Percentiles rank a stretch among this genome's conserved stretches.
phyloP scores from a whole-genome alignment of 2,329 filamentous ascomycete genomes.

The Penicillium aurantiogriseum region DNA sequence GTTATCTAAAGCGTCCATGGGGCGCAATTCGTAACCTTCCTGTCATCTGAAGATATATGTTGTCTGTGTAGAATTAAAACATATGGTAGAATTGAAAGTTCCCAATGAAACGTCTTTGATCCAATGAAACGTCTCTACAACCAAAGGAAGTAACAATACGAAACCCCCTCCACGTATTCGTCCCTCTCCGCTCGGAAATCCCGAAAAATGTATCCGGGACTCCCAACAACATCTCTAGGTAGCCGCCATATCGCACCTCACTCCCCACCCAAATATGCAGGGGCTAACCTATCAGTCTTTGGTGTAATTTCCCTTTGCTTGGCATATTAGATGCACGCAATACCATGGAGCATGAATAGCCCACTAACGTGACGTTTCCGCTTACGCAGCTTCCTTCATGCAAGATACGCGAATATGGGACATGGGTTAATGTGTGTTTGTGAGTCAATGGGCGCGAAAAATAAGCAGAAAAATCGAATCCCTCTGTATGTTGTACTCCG shows the following conservation, averaged over 20 bases:
- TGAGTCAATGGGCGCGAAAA: no score
- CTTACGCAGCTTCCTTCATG: conserved; percentile 19
- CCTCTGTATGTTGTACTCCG: no score
- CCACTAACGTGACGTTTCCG: conserved; percentile 21
- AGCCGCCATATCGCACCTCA: not conserved
- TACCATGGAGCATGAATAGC: not conserved
- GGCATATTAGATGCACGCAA: conserved; percentile 1
- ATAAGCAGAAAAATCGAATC: not conserved
- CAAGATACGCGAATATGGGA: not conserved
- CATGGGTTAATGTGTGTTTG: not conserved
- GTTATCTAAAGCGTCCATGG: not conserved
- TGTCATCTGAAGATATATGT: not conserved
- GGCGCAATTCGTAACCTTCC: no score
- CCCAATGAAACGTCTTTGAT: no score
- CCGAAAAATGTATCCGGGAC: not conserved
- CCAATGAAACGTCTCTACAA: not conserved
- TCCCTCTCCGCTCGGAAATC: not conserved
- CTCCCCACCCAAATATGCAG: conserved; percentile 18
- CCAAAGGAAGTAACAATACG: not conserved
- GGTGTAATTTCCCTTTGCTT: conserved; percentile 11
- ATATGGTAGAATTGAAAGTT: not conserved
- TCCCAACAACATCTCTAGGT: not conserved
- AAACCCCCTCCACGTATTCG: not conserved
- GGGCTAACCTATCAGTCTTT: conserved; percentile 15
- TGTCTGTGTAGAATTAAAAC: not conserved